Evolutionary conservation across 176 grass and related monocot genomes (phyloP), one percentile per base, ranked within the genome.

Genomic region (Luzula sylvatica): DNA sequence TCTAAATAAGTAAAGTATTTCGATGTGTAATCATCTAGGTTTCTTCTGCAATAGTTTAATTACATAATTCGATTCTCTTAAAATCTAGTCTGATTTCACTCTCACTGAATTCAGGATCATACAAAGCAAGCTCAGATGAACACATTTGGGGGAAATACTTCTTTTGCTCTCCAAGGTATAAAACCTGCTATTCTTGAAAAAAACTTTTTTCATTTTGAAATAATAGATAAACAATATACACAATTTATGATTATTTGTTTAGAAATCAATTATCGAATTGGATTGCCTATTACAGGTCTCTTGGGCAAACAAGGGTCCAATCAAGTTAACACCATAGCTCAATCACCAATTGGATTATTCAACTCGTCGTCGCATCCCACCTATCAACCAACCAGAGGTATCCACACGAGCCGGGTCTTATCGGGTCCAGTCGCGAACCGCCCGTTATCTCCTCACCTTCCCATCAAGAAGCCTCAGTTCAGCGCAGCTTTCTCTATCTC

Each of bases 381-480:
- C n/a, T n/a, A n/a, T n/a, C 39, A 21, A 13, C 9, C 56, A 14
- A 74, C 4, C 38, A 72, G 64, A 8, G 8, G 68, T 29, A 17
- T 94, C 41, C 75, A 94, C 49, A 48, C 70, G 38, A 81, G 71
- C 25, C 29, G 38, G 12, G 63, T 38, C 47, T 52, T 70, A 57
- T 54, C 27, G 1, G 46, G 58, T 40, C 60, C 75, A 57, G 71
- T 79, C 21, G 50, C 82, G 3, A 94, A 94, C 75, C 71, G 82
- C 11, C 87, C 82, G 9, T 19, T 87, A 42, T 87, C 87, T 14
- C 87, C 82, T 18, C 87, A 87, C 60, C 87, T 94, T 38, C 78
- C 82, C 19, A 26, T 83, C 24, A 94, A 94, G 78, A 94, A 87
- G 67, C 87, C 87, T 3, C 82, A 94, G 68, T 50, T 83, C 43